A percentile compares a stretch with the other conserved stretches of the same genome.
These are phyloP conservation scores for Cladosporium sp. DNA, from an alignment of 2,329 filamentous ascomycete genomes.

Conservation along the genomic window DNA sequence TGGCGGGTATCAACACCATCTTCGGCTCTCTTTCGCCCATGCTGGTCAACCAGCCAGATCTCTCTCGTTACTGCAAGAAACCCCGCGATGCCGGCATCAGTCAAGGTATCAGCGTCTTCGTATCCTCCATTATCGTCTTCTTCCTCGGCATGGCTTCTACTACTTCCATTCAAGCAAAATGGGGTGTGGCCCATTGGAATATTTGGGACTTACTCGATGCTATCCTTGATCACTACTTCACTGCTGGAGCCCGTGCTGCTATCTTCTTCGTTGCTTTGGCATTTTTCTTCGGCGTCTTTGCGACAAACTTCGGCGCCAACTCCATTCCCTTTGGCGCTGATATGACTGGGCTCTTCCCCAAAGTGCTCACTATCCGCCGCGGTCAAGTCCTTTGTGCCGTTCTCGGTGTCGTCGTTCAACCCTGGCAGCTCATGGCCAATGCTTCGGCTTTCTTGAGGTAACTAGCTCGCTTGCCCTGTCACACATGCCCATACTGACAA, in stretches of 20 bases:
- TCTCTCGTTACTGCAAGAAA: conserved; percentile 39
- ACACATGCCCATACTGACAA: background rate
- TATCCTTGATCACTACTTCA: conserved; percentile 29
- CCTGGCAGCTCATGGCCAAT: conserved; percentile 62
- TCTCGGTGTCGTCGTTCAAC: conserved; percentile 79
- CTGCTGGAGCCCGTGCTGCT: conserved; percentile 44
- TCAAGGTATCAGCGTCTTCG: conserved; percentile 32
- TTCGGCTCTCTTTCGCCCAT: conserved; percentile 38
- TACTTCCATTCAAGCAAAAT: conserved; percentile 40
- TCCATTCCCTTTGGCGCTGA: conserved; percentile 53
- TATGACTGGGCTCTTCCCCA: conserved; percentile 48
- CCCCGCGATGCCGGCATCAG: conserved; percentile 38
- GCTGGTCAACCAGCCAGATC: conserved; percentile 45
- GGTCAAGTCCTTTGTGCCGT: conserved; percentile 80
- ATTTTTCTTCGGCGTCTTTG: conserved; percentile 45
- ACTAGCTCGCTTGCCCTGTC: too few relatives aligned
- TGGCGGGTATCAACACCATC: conserved; percentile 40
- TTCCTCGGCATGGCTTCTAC: conserved; percentile 44
- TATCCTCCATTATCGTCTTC: conserved; percentile 39
- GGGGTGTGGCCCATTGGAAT: conserved; percentile 35
- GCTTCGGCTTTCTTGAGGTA: conserved; percentile 33
- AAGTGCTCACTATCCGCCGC: conserved; percentile 65
- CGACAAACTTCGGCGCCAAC: conserved; percentile 49
- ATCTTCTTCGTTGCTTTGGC: conserved; percentile 43
- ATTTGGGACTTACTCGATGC: conserved; percentile 31